Percentiles rank a stretch among this genome's conserved stretches.
These are phyloP conservation scores for Sporisorium graminicola DNA, from an alignment of 1,284 basidiomycete species.

Conservation along the genomic window DNA sequence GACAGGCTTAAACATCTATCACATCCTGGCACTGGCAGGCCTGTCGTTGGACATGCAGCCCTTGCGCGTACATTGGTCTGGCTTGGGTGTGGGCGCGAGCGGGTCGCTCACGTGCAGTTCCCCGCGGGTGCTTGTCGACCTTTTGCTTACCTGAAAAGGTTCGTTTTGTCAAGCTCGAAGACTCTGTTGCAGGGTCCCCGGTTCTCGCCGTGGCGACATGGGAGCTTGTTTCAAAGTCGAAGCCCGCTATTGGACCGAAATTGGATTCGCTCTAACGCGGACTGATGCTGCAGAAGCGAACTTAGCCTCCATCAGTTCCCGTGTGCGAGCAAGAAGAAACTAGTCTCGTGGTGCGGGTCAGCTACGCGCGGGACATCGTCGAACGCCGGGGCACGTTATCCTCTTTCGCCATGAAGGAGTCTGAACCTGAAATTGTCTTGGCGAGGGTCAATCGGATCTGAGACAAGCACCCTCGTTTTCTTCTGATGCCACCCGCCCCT, in stretches of 20 bases:
- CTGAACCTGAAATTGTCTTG: conserved; percentile 2
- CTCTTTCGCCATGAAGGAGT: not conserved
- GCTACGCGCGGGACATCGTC: not conserved
- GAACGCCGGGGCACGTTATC: not conserved
- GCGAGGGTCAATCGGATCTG: conserved; percentile 5
- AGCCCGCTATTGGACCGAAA: too few relatives aligned
- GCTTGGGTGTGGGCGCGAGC: not conserved
- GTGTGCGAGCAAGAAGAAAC: not conserved
- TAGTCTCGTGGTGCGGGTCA: not conserved
- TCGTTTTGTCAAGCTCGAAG: too few relatives aligned
- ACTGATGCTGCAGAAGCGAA: not conserved
- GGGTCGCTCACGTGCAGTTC: not conserved
- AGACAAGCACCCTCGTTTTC: conserved; percentile 21
- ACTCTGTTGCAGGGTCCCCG: too few relatives aligned
- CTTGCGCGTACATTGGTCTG: not conserved
- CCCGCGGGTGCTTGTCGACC: conserved; percentile 1
- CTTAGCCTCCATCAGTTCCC: not conserved
- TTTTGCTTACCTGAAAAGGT: not conserved
- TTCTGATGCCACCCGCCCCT: not conserved
- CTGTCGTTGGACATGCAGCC: not conserved
- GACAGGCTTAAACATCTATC: conserved; percentile 3
- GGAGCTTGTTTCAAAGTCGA: not conserved
- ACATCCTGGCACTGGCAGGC: not conserved
- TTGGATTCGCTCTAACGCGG: not conserved
- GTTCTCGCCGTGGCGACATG: not conserved